Percentiles rank a stretch among this genome's conserved stretches.
Conservation (phyloP, 2,329 filamentous ascomycete genomes). For the Botryotinia calthae region DNA sequence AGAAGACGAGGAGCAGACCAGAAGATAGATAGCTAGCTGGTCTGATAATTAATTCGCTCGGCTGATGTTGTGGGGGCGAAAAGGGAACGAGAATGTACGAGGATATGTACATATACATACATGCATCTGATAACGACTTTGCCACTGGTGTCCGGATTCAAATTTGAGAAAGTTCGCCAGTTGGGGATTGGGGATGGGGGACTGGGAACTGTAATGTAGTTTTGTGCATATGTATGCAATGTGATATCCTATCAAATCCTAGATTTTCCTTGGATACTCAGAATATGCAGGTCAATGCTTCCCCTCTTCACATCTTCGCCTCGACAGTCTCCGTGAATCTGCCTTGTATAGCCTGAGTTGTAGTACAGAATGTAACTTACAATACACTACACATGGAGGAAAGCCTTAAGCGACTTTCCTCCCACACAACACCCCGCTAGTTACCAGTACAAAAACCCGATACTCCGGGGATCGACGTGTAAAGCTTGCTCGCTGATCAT, state of each 20-base stretch:
- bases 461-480: background rate
- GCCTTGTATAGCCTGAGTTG: too few relatives aligned
- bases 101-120: background rate
- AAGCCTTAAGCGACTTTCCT: background rate
- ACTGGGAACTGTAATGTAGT: background rate
- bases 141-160: background rate
- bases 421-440: background rate
- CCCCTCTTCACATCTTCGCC: background rate
- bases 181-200: background rate
- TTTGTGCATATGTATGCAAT: background rate
- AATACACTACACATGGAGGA: background rate
- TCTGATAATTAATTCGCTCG: background rate
- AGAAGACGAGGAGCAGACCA: background rate
- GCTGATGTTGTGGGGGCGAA: slow-evolving; percentile 2
- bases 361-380: background rate
- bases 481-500: background rate
- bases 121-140: background rate
- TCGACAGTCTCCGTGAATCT: background rate
- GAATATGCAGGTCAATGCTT: background rate
- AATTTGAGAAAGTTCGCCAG: background rate
- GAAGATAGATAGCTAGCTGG: background rate
- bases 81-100: background rate
- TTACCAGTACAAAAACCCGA: background rate
- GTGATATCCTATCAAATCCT: background rate
- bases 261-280: background rate